Base-by-base conservation (phyloP, 768 basidiomycete species). In the Suillus luteus region DNA sequence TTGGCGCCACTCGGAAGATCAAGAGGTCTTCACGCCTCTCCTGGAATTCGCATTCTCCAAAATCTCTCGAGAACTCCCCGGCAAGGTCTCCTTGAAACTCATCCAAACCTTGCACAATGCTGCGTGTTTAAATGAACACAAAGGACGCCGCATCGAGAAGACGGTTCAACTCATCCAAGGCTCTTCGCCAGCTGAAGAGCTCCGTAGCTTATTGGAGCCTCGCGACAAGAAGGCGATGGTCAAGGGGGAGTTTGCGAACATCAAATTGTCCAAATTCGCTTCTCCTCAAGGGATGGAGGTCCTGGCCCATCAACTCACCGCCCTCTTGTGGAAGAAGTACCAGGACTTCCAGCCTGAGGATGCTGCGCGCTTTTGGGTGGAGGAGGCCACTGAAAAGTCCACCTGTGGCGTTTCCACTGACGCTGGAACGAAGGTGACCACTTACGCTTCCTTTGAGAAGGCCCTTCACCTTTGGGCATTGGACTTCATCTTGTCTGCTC, bases 1-100 rank as follows among this genome's bases (percentile, higher is more conserved):
- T 69, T 93, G 91, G 90, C 78, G 81, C 41, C 75, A 78, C n/a
- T 80, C 80, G 1, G 71, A 75, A 4, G 91, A 93, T 62, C 64
- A 71, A 61, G 68, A 66, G 0, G 75, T 79, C 5, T 73, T 82
- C 2, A 41, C 55, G n/a, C 64, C 68, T 38, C 65, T 79, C 35
- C 69, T 65, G 9, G 67, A 73, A 37, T 80, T 79, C 51, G 64
- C 66, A 22, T 71, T 83, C 55, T 61, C 66, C 33, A 70, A 67
- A 35, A 67, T 82, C 33, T 55, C 71, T 4, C 60, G 60, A 22
- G 75, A 74, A 37, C 67, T 82, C 48, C 75, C 74, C 10, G 66
- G 58, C 27, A 66, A 68, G 8, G 64, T 79, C 55, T 71, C 72
- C 31, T 69, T 66, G 0, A 68, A 60, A 59, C 51, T 81, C 33